Conservation (phyloP, 768 basidiomycete species). For the Kwoniella newhampshirensis region DNA sequence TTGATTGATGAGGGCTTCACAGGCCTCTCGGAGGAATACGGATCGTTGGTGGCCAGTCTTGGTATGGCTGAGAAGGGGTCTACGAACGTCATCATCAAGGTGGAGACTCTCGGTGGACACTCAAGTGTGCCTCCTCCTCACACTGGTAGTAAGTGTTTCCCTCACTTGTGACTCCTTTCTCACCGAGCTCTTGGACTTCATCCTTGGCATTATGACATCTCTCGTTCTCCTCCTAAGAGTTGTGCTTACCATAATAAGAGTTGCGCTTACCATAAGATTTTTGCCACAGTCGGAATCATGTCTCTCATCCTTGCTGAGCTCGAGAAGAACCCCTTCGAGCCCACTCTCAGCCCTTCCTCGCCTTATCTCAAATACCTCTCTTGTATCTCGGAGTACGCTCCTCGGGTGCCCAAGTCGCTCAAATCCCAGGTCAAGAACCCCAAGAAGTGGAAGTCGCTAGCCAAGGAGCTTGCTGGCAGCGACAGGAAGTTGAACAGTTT, state of each 20-base stretch:
- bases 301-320: constrained; percentile 67
- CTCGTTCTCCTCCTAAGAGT: no score
- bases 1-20: constrained; percentile 85
- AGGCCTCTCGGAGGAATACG: constrained; percentile 51
- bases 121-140: constrained; percentile 80
- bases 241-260: no score
- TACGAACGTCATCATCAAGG: constrained; percentile 41
- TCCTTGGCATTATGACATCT: no score
- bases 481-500: constrained; percentile 40
- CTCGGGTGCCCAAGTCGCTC: constrained; percentile 62
- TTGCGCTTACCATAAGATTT: constrained; percentile 15
- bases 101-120: constrained; percentile 68
- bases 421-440: constrained; percentile 46
- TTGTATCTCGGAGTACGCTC: constrained; percentile 67
- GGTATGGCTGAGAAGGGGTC: constrained; percentile 55
- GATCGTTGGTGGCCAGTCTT: constrained; percentile 45
- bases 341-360: constrained; percentile 44
- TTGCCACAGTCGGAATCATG: constrained; percentile 69
- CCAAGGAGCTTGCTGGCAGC: constrained; percentile 55
- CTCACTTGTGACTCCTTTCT: no score
- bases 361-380: constrained; percentile 57
- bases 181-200: no score
- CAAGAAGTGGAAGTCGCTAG: constrained; percentile 55
- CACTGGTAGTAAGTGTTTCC: constrained; percentile 62
- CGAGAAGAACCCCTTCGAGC: constrained; percentile 63